A percentile compares a stretch with the other conserved stretches of the same genome.
Conservation (phyloP, 2,329 filamentous ascomycete species). For the Sporothrix dimorphospora region DNA sequence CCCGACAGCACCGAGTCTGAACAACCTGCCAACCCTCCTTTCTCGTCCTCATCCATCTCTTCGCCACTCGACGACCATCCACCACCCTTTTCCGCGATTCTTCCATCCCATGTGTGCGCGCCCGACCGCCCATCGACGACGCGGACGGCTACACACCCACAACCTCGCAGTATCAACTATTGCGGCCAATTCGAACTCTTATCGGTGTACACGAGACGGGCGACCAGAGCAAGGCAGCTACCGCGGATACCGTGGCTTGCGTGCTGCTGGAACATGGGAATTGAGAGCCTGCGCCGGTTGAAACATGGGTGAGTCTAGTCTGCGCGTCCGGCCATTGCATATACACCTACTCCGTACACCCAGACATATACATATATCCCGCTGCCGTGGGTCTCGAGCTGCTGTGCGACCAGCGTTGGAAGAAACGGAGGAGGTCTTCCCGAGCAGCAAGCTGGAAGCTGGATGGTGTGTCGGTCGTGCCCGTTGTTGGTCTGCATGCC, state of each 20-base stretch:
- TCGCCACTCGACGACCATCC: background rate
- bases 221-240: constrained; percentile 16
- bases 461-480: background rate
- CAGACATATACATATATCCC: constrained; percentile 4
- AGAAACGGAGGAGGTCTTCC: background rate
- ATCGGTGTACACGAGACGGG: background rate
- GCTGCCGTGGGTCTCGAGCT: constrained; percentile 30
- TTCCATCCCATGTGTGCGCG: background rate
- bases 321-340: constrained; percentile 12
- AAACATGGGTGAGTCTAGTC: constrained; percentile 33
- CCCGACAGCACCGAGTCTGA: background rate
- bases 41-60: background rate
- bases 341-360: background rate
- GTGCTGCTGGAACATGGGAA: constrained; percentile 30
- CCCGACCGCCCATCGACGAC: background rate
- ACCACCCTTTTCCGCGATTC: background rate
- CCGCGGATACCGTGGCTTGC: constrained; percentile 12
- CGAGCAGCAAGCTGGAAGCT: background rate
- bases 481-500: background rate
- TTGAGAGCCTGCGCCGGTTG: constrained; percentile 26
- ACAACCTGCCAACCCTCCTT: background rate
- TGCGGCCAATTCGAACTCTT: background rate
- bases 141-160: background rate
- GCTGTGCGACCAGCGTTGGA: constrained; percentile 27
- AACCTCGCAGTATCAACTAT: background rate